A percentile compares a stretch with the other conserved stretches of the same genome.
Evolutionary conservation across 1,139 yeast genomes (phyloP).

Genomic region (Pichia sp.): DNA sequence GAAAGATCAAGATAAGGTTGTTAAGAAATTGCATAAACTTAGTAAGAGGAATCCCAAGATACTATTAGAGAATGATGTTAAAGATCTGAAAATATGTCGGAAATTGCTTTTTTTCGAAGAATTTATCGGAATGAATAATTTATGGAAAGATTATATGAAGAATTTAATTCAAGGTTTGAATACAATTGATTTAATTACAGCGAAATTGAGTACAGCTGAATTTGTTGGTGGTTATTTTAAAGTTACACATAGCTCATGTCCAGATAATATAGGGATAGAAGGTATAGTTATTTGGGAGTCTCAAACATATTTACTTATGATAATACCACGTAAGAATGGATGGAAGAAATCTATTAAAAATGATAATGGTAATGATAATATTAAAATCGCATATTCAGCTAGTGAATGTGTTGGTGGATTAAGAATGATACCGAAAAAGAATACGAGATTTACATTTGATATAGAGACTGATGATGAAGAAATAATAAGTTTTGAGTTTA

Average conservation of each 20-base stretch:
- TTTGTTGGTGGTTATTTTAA: constrained; percentile 67
- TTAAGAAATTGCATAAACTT: constrained; percentile 31
- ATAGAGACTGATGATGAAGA: constrained; percentile 24
- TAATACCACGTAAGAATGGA: constrained; percentile 40
- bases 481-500: constrained; percentile 51
- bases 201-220: constrained; percentile 72
- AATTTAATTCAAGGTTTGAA: constrained; percentile 35
- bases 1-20: constrained; percentile 34
- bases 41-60: constrained; percentile 26
- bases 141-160: constrained; percentile 59
- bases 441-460: constrained; percentile 23
- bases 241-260: constrained; percentile 53
- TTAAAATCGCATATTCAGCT: constrained; percentile 15
- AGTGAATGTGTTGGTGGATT: constrained; percentile 28
- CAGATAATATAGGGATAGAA: constrained; percentile 50
- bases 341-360: constrained; percentile 32
- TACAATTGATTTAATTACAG: constrained; percentile 31
- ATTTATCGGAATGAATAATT: constrained; percentile 41
- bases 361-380: constrained; percentile 3
- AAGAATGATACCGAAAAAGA: constrained; percentile 24
- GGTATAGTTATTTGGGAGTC: constrained; percentile 91
- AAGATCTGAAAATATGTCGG: constrained; percentile 30
- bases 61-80: constrained; percentile 22
- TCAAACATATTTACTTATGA: constrained; percentile 64
- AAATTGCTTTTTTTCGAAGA: constrained; percentile 46